Evolutionary conservation across 2,329 filamentous ascomycete genomes (phyloP), one percentile per base, ranked within the genome.

Genomic region (Emericellopsis atlantica): DNA sequence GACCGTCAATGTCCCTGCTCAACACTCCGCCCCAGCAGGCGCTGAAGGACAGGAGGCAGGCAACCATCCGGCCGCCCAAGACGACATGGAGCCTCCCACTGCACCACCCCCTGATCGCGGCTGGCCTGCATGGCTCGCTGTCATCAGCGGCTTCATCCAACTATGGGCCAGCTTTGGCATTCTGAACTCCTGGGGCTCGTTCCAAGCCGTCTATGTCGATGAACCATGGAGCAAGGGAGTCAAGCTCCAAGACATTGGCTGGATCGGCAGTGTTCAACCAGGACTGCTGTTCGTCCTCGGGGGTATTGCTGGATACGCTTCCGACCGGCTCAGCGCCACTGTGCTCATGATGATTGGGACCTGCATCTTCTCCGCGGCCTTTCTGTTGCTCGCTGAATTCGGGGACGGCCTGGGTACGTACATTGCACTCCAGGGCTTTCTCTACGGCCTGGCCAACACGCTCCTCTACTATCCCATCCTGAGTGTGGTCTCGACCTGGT

Each of bases 141-240:
- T 58, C 5, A n/a, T 52, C 1, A 54, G 54, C n/a, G 52, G 52
- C 0, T 58, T 57, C 36, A 31, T 58, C 33, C 50, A 54, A 36
- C 54, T 55, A 18, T 45, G 46, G 14, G 46, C 49, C 23, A 47
- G 48, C 14, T 54, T 58, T 39, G 56, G 53, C 7, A 41, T 56
- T 12, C n/a, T 56, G 16, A 57, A 61, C 45, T 54, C 67, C n/a
- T 76, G 74, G 44, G 72, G 73, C 4, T 65, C 70, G 4, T 77
- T 72, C 42, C 71, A 77, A 45, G 64, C 65, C 4, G 68, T 69
- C 52, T 78, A 76, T 45, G 46, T 26, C 26, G 5, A 60, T 54
- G 40, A 49, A 60, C 49, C 45, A 56, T 36, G 42, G 65, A 48
- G 39, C 35, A 23, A 45, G 50, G 6, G 55, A 61, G 16, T 51